phyloP scores from a whole-genome alignment of 805 yeast species.

The Candida berthetii region DNA sequence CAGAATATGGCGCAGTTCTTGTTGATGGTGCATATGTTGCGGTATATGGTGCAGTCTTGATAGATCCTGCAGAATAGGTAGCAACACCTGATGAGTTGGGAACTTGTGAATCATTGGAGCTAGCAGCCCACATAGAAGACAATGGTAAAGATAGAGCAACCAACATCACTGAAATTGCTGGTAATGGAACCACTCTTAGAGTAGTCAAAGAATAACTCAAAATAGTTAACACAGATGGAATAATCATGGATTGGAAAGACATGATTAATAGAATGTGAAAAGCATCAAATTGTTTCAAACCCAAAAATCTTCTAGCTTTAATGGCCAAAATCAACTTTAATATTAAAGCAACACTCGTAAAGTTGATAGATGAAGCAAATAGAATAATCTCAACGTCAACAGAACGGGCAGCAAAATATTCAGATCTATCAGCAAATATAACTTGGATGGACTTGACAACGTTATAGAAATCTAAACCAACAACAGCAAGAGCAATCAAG shows the following conservation, averaged over 20 bases:
- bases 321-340: slow-evolving; percentile 66
- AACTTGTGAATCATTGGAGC: slow-evolving; percentile 44
- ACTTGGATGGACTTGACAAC: slow-evolving; percentile 38
- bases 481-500: slow-evolving; percentile 45
- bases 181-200: slow-evolving; percentile 30
- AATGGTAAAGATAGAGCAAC: slow-evolving; percentile 74
- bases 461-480: slow-evolving; percentile 52
- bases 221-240: slow-evolving; percentile 69
- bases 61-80: slow-evolving; percentile 2
- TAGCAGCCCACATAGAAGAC: slow-evolving; percentile 84
- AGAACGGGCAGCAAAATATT: slow-evolving; percentile 26
- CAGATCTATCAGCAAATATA: slow-evolving; percentile 21
- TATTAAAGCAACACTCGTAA: slow-evolving; percentile 54
- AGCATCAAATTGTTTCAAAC: slow-evolving; percentile 76
- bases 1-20: neutral
- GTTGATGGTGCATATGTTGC: neutral
- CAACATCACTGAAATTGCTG: slow-evolving; percentile 51
- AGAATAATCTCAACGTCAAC: slow-evolving; percentile 50
- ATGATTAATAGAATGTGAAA: slow-evolving; percentile 76
- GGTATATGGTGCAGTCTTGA: slow-evolving; percentile 1
- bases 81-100: slow-evolving; percentile 30
- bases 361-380: slow-evolving; percentile 62
- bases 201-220: slow-evolving; percentile 38
- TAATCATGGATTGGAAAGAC: slow-evolving; percentile 73
- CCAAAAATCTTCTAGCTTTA: slow-evolving; percentile 66